Base-by-base conservation (phyloP, 306 rosid genomes). In the Comarum palustre region DNA sequence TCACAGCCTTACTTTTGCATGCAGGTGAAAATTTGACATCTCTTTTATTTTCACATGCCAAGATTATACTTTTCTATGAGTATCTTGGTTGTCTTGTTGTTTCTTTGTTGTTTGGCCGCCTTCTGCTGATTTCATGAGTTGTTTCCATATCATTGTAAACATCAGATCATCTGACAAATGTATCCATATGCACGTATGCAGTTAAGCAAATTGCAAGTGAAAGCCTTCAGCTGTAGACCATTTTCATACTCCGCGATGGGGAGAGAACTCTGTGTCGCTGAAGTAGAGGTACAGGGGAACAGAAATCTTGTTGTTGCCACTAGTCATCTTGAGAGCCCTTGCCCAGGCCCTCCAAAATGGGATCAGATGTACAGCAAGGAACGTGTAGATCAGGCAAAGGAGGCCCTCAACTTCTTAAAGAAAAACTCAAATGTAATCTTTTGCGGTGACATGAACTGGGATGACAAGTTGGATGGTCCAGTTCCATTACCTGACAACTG, bases 391-490 rank as follows among this genome's bases (percentile, higher is more conserved):
- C 98, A 91, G 78, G 98, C 95, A 10, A 82, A 73, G 42, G 96
- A 85, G 82, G 92, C 96, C 24, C 3, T 91, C 43, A 77, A 79
- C 78, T 32, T 85, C 68, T 90, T 94, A 69, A 78, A 86, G 73
- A 82, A 81, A 74, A 66, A 80, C 62, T 90, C 84, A 14, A 94
- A 94, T 29, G 96, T 88, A 82, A 62, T 94, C 57, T 94, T 89
- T 67, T 90, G 88, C 11, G 98, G 98, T 58, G 98, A 94, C 85
- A 94, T 94, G 98, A 94, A 94, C 78, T 94, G 98, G 98, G 84
- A 88, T 39, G 97, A 94, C 73, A 89, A 94, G 85, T 68, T 69
- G 79, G 98, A 94, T 51, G 97, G 97, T 74, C 79, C 42, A 22
- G 87, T 86, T 85, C 98, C 98, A 59, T 75, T 80, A 25, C 84